A percentile compares a stretch with the other conserved stretches of the same genome.
Conservation (phyloP, 1,284 basidiomycete species). For the Porodaedalea pini region DNA sequence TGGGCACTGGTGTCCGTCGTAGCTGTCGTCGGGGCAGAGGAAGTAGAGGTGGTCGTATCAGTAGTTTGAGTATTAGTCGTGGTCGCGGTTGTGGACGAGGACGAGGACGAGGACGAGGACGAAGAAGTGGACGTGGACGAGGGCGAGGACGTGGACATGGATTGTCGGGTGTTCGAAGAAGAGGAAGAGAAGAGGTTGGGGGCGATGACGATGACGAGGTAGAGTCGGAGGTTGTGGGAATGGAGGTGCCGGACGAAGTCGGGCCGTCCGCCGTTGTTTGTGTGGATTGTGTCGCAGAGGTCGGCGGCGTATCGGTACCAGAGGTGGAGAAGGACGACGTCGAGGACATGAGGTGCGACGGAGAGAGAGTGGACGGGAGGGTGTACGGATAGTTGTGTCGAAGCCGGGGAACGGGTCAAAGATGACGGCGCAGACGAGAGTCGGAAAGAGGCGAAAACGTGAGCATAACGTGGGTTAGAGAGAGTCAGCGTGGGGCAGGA, state of each 20-base stretch:
- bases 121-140: constrained; percentile 10
- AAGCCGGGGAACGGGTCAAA: neutral
- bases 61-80: constrained; percentile 1
- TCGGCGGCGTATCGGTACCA: neutral
- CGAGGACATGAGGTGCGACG: neutral
- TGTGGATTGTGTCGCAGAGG: constrained; percentile 3
- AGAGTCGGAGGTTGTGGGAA: constrained; percentile 13
- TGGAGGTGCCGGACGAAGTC: constrained; percentile 1
- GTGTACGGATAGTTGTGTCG: neutral
- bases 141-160: constrained; percentile 11
- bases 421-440: neutral
- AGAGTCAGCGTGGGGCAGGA: neutral
- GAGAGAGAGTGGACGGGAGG: neutral
- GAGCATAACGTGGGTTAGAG: neutral
- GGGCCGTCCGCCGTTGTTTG: constrained; percentile 1
- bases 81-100: constrained; percentile 1
- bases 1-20: neutral
- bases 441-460: neutral
- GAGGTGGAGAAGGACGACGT: neutral
- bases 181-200: neutral
- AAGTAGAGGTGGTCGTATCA: neutral
- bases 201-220: constrained; percentile 16
- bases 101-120: constrained; percentile 17
- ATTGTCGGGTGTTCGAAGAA: constrained; percentile 1
- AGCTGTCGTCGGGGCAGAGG: neutral